These are phyloP conservation scores for Capronia epimyces DNA, from an alignment of 2,329 filamentous ascomycete genomes.

Conservation along the genomic window DNA sequence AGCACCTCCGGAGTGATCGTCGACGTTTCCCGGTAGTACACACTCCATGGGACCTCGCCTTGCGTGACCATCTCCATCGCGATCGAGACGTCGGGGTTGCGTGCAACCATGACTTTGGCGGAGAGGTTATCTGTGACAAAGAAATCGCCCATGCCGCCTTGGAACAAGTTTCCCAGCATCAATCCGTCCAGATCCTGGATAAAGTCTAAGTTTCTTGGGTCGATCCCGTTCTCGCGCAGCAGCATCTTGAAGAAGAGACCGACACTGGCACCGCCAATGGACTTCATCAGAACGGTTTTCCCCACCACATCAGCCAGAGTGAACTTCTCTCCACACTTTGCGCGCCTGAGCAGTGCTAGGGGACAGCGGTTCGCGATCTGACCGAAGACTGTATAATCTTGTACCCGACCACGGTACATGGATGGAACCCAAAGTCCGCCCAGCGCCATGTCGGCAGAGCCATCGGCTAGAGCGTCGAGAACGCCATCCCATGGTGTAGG, in stretches of 20 bases:
- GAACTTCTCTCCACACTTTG: slow-evolving; percentile 1
- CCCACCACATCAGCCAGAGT: slow-evolving; percentile 8
- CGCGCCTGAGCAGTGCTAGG: slow-evolving; percentile 9
- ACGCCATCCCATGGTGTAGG: slow-evolving; percentile 13
- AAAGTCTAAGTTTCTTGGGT: slow-evolving; percentile 8
- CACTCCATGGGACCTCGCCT: slow-evolving; percentile 19
- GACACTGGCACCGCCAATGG: slow-evolving; percentile 14
- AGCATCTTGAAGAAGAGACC: slow-evolving; percentile 19
- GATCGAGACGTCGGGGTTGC: slow-evolving; percentile 12
- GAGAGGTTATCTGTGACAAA: slow-evolving; percentile 13
- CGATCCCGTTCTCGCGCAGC: slow-evolving; percentile 14
- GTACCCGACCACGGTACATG: slow-evolving; percentile 14
- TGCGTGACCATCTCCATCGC: slow-evolving; percentile 17
- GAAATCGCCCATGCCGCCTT: slow-evolving; percentile 16
- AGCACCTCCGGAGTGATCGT: slow-evolving; percentile 12
- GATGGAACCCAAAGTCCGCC: slow-evolving; percentile 19
- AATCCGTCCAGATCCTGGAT: slow-evolving; percentile 16
- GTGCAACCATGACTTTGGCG: slow-evolving; percentile 3
- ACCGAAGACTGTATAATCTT: slow-evolving; percentile 16
- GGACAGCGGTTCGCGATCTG: slow-evolving; percentile 19
- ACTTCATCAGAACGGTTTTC: slow-evolving; percentile 14
- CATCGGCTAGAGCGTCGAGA: slow-evolving; percentile 15
- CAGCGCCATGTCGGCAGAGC: slow-evolving; percentile 15
- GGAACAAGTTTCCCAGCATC: slow-evolving; percentile 15
- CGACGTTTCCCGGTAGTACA: slow-evolving; percentile 13